Percentiles rank a stretch among this genome's conserved stretches.
Evolutionary conservation across 495 filamentous ascomycete genomes (phyloP).

Genomic region (Aspergillus mulundensis): DNA sequence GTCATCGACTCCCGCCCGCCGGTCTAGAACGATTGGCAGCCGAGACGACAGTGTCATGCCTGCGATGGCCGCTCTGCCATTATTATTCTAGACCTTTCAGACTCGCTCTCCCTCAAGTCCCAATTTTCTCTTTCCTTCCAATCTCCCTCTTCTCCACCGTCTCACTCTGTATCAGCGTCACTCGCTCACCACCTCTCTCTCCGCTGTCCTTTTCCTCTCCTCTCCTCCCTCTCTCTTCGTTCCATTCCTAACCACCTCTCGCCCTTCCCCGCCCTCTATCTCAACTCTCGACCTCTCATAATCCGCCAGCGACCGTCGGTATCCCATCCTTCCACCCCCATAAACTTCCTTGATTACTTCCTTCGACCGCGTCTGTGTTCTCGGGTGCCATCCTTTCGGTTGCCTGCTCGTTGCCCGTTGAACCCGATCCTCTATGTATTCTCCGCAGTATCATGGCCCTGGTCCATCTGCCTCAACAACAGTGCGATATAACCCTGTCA

Average conservation of each 20-base stretch:
- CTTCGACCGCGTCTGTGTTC: neutral
- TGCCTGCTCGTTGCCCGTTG: constrained; percentile 7
- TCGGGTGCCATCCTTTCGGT: constrained; percentile 2
- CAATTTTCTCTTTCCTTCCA: constrained; percentile 16
- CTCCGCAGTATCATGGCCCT: constrained; percentile 36
- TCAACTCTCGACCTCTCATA: neutral
- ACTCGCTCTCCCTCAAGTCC: neutral
- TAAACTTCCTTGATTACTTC: neutral
- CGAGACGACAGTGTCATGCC: neutral
- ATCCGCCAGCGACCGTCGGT: constrained; percentile 5
- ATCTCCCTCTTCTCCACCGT: constrained; percentile 22
- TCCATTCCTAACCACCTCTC: no score
- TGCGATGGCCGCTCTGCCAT: constrained; percentile 1
- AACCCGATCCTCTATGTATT: constrained; percentile 31
- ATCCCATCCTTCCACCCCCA: neutral
- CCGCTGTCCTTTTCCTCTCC: constrained; percentile 14
- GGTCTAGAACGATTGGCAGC: constrained; percentile 24
- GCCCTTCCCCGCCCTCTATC: no score
- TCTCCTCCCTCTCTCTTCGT: constrained; percentile 11
- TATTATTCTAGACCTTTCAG: constrained; percentile 13
- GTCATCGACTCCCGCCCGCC: constrained; percentile 24
- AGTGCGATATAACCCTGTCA: constrained; percentile 27
- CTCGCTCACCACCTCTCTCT: constrained; percentile 10
- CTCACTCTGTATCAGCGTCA: constrained; percentile 12
- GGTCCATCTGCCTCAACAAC: constrained; percentile 26